Evolutionary conservation across 2,329 filamentous ascomycete genomes (phyloP).

Genomic region (Apiospora malaysiana): DNA sequence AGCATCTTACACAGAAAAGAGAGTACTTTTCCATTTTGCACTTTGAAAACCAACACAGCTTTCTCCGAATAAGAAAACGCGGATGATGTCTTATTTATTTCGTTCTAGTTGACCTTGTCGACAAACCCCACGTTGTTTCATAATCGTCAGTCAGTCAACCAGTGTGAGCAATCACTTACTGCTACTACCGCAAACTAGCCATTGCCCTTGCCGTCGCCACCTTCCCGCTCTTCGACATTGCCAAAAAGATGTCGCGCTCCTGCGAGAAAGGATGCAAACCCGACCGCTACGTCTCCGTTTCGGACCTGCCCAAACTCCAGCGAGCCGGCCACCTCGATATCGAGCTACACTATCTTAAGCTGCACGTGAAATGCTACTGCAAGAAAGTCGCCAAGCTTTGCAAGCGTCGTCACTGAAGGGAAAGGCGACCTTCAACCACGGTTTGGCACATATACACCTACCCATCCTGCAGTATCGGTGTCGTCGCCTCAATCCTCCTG

Average conservation of each 20-base stretch:
- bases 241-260: neutral
- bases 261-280: neutral
- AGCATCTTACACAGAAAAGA: too few relatives aligned
- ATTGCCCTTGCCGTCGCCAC: neutral
- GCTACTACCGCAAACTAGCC: neutral
- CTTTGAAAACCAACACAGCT: too few relatives aligned
- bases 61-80: neutral
- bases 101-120: neutral
- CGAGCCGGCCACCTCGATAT: constrained; percentile 11
- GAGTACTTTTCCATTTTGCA: neutral
- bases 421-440: neutral
- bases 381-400: neutral
- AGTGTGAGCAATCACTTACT: neutral
- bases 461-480: neutral
- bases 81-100: too few relatives aligned
- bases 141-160: too few relatives aligned
- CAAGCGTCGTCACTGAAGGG: neutral
- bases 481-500: neutral
- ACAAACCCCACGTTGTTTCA: too few relatives aligned
- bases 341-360: constrained; percentile 17
- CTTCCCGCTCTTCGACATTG: neutral
- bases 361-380: constrained; percentile 12
- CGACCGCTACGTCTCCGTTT: constrained; percentile 11
- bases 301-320: constrained; percentile 9
- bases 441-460: too few relatives aligned